A percentile compares a stretch with the other conserved stretches of the same genome.
phyloP scores from a whole-genome alignment of 1,139 yeast species.

The Geotrichum aggregatum region DNA sequence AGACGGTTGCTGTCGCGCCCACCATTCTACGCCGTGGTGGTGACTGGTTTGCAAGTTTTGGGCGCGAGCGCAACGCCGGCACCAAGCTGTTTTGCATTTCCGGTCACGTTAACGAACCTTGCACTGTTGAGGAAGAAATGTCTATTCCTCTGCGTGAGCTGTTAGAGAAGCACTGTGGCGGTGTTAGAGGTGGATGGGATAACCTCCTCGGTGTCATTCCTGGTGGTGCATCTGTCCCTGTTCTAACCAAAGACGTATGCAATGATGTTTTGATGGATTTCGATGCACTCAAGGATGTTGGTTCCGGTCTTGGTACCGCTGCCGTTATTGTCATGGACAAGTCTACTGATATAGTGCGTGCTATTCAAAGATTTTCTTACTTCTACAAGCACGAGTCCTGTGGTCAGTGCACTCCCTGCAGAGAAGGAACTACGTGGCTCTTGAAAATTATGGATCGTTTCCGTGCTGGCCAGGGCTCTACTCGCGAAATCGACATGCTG shows the following conservation, averaged over 20 bases:
- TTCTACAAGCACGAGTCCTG: conserved; percentile 89
- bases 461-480: conserved; percentile 70
- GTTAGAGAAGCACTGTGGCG: conserved; percentile 84
- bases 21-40: conserved; percentile 86
- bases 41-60: conserved; percentile 79
- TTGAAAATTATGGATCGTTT: conserved; percentile 80
- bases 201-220: conserved; percentile 81
- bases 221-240: conserved; percentile 87
- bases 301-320: conserved; percentile 86
- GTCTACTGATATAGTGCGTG: conserved; percentile 75
- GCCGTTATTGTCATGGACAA: conserved; percentile 88
- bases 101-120: conserved; percentile 86
- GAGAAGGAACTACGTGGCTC: conserved; percentile 90
- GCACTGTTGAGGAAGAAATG: conserved; percentile 92
- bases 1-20: conserved; percentile 84
- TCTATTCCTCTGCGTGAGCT: conserved; percentile 77
- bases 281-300: conserved; percentile 78
- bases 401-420: conserved; percentile 92
- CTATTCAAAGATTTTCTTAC: conserved; percentile 75
- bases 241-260: conserved; percentile 63
- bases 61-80: conserved; percentile 79
- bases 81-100: conserved; percentile 80
- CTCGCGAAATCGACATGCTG: conserved; percentile 76
- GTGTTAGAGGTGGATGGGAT: conserved; percentile 89
- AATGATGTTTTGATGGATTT: conserved; percentile 75